A percentile compares a stretch with the other conserved stretches of the same genome.
Evolutionary conservation across 2,329 filamentous ascomycete genomes (phyloP).

Genomic region (Beauveria scarabaeidicola): DNA sequence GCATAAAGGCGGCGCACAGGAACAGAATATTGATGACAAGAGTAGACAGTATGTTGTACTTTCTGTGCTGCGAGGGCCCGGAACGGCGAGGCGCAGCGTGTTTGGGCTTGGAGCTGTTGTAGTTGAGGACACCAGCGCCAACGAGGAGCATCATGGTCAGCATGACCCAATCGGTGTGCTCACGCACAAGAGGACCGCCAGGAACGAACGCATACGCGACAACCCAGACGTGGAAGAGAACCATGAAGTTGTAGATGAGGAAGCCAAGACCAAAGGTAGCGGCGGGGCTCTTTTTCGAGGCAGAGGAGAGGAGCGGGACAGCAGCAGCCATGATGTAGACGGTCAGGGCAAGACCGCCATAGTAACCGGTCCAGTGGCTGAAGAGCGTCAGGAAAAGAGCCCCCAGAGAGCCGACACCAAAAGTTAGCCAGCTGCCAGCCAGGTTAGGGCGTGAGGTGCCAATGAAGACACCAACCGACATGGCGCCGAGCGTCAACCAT

Average conservation of each 20-base stretch:
- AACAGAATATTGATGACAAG: slow-evolving; percentile 73
- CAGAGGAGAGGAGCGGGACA: slow-evolving; percentile 65
- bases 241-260: slow-evolving; percentile 83
- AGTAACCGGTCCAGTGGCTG: slow-evolving; percentile 82
- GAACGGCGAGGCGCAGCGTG: slow-evolving; percentile 24
- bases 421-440: slow-evolving; percentile 70
- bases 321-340: slow-evolving; percentile 76
- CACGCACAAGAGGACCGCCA: slow-evolving; percentile 82
- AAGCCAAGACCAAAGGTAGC: slow-evolving; percentile 82
- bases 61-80: slow-evolving; percentile 36
- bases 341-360: slow-evolving; percentile 67
- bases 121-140: slow-evolving; percentile 74
- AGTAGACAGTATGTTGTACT: slow-evolving; percentile 50
- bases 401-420: slow-evolving; percentile 67
- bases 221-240: slow-evolving; percentile 98
- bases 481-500: slow-evolving; percentile 74
- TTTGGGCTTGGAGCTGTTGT: slow-evolving; percentile 42
- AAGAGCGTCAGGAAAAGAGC: slow-evolving; percentile 70
- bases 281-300: slow-evolving; percentile 67
- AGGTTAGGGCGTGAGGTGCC: slow-evolving; percentile 67
- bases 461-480: slow-evolving; percentile 71
- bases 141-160: slow-evolving; percentile 73
- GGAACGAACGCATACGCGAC: slow-evolving; percentile 98
- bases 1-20: slow-evolving; percentile 71
- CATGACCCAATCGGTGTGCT: slow-evolving; percentile 96